phyloP scores from a whole-genome alignment of 345 rosid species.

The Eucalyptus virginea region DNA sequence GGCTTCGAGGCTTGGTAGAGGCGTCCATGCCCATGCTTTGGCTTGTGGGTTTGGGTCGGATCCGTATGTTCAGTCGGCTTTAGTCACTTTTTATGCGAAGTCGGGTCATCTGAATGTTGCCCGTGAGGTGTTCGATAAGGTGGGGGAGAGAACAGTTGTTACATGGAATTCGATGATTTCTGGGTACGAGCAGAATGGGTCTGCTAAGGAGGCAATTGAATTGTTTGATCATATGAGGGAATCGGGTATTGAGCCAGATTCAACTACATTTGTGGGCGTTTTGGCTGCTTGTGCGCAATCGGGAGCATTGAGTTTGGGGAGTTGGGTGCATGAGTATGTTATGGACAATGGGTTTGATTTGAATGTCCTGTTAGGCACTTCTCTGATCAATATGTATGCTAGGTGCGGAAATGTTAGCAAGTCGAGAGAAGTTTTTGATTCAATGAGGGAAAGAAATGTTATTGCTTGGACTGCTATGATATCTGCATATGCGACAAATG shows the following conservation, averaged over 20 bases:
- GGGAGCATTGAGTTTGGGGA: constrained; percentile 48
- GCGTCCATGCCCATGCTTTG: constrained; percentile 48
- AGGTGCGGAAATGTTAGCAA: constrained; percentile 61
- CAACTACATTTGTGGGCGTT: constrained; percentile 52
- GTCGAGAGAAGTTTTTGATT: constrained; percentile 55
- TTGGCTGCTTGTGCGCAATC: constrained; percentile 70
- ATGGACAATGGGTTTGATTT: constrained; percentile 11
- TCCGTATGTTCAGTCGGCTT: constrained; percentile 51
- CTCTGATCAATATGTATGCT: constrained; percentile 72
- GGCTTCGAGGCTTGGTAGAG: constrained; percentile 28
- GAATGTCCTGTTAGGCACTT: constrained; percentile 66
- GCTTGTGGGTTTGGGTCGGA: constrained; percentile 48
- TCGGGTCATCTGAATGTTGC: constrained; percentile 28
- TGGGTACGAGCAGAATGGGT: constrained; percentile 74
- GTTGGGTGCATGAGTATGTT: constrained; percentile 55
- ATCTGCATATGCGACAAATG: constrained; percentile 76
- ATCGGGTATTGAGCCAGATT: constrained; percentile 37
- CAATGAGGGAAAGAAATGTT: constrained; percentile 53
- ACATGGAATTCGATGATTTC: constrained; percentile 86
- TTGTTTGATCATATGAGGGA: constrained; percentile 51
- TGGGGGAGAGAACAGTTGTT: constrained; percentile 47
- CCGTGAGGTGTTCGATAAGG: constrained; percentile 54
- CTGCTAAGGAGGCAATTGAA: constrained; percentile 37
- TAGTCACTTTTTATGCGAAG: constrained; percentile 47
- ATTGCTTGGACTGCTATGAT: constrained; percentile 89